Evolutionary conservation across 176 grass and related monocot genomes (phyloP).

Genomic region (Urochloa ruziziensis): DNA sequence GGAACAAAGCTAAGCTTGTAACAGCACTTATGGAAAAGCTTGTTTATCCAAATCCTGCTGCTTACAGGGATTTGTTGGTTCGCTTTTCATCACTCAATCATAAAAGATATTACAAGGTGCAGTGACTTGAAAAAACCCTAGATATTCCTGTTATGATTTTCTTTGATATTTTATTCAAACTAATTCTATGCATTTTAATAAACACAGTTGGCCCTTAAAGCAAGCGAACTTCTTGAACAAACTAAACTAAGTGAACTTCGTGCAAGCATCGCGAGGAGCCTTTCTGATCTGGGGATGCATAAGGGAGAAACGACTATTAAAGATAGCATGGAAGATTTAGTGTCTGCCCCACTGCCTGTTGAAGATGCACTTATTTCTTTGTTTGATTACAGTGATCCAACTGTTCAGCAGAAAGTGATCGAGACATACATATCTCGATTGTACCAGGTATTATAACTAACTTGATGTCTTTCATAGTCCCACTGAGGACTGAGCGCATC

Average conservation of each 20-base stretch:
- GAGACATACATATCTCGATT: slow-evolving; percentile 90
- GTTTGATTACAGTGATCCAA: slow-evolving; percentile 79
- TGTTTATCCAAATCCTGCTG: slow-evolving; percentile 84
- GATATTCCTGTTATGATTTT: not conserved
- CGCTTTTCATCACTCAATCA: slow-evolving; percentile 94
- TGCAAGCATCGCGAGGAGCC: slow-evolving; percentile 71
- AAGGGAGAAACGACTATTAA: slow-evolving; percentile 59
- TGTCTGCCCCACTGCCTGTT: slow-evolving; percentile 68
- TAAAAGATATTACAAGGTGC: slow-evolving; percentile 90
- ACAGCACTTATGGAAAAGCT: slow-evolving; percentile 84
- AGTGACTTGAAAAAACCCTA: not conserved
- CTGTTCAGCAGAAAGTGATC: slow-evolving; percentile 80
- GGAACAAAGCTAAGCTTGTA: slow-evolving; percentile 90
- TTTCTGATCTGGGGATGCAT: slow-evolving; percentile 84
- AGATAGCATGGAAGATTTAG: slow-evolving; percentile 86
- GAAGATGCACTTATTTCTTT: slow-evolving; percentile 95
- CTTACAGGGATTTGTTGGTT: slow-evolving; percentile 81
- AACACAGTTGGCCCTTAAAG: slow-evolving; percentile 90
- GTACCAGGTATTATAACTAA: slow-evolving; percentile 63
- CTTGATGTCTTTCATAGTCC: not conserved
- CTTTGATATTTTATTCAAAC: slow-evolving; percentile 27
- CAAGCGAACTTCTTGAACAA: slow-evolving; percentile 96
- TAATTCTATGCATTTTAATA: slow-evolving; percentile 22
- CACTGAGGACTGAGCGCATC: not conserved
- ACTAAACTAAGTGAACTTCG: slow-evolving; percentile 93